Evolutionary conservation across 331 rosid genomes (phyloP).

Genomic region (Erythrophleum ivorense): DNA sequence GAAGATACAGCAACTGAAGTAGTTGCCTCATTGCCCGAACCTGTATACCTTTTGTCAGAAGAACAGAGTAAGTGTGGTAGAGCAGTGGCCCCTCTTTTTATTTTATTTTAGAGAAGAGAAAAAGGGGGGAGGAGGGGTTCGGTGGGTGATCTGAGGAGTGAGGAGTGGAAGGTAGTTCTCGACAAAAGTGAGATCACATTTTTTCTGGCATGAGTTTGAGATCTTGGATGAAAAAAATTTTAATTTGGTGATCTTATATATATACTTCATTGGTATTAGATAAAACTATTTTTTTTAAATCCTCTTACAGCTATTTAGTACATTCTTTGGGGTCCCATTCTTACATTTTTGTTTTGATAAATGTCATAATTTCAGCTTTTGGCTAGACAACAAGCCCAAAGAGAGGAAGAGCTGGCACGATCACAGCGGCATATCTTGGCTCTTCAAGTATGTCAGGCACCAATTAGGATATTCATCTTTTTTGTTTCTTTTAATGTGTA

Average conservation of each 20-base stretch:
- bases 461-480: slow-evolving; percentile 30
- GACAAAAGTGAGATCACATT: background rate
- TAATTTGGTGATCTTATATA: background rate
- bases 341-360: slow-evolving; percentile 29
- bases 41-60: background rate
- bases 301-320: slow-evolving; percentile 26
- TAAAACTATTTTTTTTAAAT: slow-evolving; percentile 32
- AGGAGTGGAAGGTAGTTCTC: background rate
- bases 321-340: slow-evolving; percentile 34
- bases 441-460: slow-evolving; percentile 76
- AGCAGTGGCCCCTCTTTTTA: background rate
- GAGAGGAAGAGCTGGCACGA: slow-evolving; percentile 94
- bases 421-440: slow-evolving; percentile 97
- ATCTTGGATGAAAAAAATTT: background rate
- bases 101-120: background rate
- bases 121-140: background rate
- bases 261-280: background rate
- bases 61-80: background rate
- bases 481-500: background rate
- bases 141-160: background rate
- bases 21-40: background rate
- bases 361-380: slow-evolving; percentile 64
- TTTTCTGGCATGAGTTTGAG: background rate
- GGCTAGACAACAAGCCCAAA: slow-evolving; percentile 99
- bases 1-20: slow-evolving; percentile 8